phyloP scores from a whole-genome alignment of 371 early-diverging fungal species.

The Mortierella sp. region DNA sequence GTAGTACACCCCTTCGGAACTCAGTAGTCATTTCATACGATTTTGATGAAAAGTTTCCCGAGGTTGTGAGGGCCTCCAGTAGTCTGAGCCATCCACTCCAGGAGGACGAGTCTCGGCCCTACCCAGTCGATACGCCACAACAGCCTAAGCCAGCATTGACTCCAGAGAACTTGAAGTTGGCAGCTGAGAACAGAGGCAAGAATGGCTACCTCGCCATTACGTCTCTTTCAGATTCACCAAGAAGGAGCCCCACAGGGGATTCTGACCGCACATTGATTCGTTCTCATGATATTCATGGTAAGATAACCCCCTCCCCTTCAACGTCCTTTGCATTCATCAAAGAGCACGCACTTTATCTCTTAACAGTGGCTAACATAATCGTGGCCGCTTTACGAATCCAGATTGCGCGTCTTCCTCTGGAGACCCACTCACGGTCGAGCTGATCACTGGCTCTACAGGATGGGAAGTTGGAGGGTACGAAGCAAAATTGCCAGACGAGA shows the following conservation, averaged over 20 bases:
- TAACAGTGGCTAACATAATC: no score
- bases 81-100: slow-evolving; percentile 1
- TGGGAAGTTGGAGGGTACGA: slow-evolving; percentile 16
- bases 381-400: no score
- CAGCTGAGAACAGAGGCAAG: not conserved
- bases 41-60: no score
- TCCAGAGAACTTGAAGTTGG: not conserved
- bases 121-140: not conserved
- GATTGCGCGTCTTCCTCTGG: no score
- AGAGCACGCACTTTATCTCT: no score
- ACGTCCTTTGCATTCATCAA: no score
- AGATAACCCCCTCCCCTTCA: no score
- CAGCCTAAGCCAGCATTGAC: slow-evolving; percentile 15
- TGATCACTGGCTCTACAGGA: slow-evolving; percentile 11
- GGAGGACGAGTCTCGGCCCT: not conserved
- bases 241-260: slow-evolving; percentile 6
- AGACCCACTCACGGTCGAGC: no score
- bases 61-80: not conserved
- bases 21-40: not conserved
- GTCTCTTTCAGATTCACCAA: not conserved
- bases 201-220: not conserved
- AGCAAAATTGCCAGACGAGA: not conserved
- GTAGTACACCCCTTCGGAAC: slow-evolving; percentile 11
- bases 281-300: no score
- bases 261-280: no score